phyloP scores from a whole-genome alignment of 2,329 filamentous ascomycete genomes.

The Lachnellula cervina region DNA sequence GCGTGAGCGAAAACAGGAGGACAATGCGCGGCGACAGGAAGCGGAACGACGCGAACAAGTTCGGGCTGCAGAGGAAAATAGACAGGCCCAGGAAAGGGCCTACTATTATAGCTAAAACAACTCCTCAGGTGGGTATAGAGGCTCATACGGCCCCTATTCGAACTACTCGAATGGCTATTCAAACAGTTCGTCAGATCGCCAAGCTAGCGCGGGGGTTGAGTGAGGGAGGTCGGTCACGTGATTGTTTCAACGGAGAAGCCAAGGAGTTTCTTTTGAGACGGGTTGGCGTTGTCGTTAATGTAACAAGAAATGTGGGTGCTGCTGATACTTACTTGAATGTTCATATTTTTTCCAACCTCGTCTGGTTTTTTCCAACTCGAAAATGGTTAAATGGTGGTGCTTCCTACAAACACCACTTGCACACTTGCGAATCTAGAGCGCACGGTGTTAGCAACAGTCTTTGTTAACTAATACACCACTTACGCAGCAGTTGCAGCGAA shows the following conservation, averaged over 20 bases:
- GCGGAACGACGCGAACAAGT: not conserved
- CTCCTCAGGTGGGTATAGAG: not conserved
- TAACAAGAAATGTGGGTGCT: too few relatives aligned
- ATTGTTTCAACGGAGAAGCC: too few relatives aligned
- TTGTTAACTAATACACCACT: not conserved
- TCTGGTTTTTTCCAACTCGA: too few relatives aligned
- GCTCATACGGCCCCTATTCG: not conserved
- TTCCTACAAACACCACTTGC: slow-evolving; percentile 12
- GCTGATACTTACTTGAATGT: too few relatives aligned
- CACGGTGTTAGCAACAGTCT: too few relatives aligned
- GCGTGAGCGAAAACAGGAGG: not conserved
- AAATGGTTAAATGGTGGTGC: not conserved
- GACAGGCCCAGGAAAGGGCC: not conserved
- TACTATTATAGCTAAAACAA: not conserved
- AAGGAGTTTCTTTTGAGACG: too few relatives aligned
- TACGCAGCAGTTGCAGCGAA: slow-evolving; percentile 18
- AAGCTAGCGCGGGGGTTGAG: too few relatives aligned
- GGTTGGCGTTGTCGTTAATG: too few relatives aligned
- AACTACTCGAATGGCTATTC: not conserved
- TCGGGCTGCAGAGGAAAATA: not conserved
- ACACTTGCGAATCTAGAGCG: slow-evolving; percentile 7
- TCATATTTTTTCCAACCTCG: too few relatives aligned
- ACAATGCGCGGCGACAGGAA: not conserved
- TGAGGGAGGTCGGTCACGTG: too few relatives aligned
- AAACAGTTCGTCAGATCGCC: too few relatives aligned